Base-by-base conservation (phyloP, 805 yeast species). In the Candida xiaguanensis region DNA sequence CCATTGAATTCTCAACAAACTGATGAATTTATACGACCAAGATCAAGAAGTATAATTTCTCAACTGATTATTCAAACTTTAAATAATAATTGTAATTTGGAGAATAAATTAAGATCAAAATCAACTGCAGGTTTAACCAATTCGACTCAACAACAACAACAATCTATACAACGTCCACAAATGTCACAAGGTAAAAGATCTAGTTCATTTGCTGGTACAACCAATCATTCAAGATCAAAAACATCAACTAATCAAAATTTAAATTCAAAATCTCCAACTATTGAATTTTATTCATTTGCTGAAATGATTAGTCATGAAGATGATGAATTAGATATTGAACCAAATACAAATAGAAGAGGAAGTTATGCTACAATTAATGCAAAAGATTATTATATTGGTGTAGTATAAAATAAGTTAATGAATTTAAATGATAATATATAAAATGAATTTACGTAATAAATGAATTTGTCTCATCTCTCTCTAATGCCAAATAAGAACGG, bases 251-350 rank as follows among this genome's bases (percentile, higher is more conserved):
- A 25, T 5, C 8, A 25, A 25, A 25, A 25, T n/a, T 8, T 8
- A 8, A 26, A 37, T 16, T 17, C 27, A 20, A 28, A 28, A 12
- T 15, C 14, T 17, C 32, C 42, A 9, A 55, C 61, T 7, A 54
- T 60, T 26, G 58, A 59, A 24, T 60, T 51, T 35, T 60, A 56
- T 42, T 56, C 61, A n/a, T 60, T 50, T 45, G 64, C 63, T 2
- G 65, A 60, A 23, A 53, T 59, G 46, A 38, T 56, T 9, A 47
- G 48, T 25, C 49, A 55, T 30, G 62, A 58, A 36, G 41, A 41
- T 22, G 41, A 32, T n/a, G 29, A 40, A 15, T n/a, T 28, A 9
- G 11, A 11, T 28, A 4, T 14, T 4, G 15, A 18, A 5, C 9
- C 22, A 3, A 27, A 31, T 17, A 8, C 32, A 15, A 29, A 27